phyloP scores from a whole-genome alignment of 2,329 filamentous ascomycete genomes.

The Geoglossum cookeanum region DNA sequence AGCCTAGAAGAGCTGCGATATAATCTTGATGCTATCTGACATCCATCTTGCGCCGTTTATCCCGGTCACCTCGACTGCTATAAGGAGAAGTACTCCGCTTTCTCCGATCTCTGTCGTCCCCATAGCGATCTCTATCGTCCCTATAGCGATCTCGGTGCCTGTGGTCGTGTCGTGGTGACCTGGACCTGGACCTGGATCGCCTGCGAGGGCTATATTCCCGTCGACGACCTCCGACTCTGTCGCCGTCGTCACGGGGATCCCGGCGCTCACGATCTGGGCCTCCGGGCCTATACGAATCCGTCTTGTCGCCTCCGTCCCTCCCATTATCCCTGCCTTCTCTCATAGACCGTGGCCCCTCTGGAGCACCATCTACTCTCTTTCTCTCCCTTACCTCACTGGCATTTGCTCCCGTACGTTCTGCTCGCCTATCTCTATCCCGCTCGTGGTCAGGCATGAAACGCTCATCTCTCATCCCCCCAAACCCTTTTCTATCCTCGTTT shows the following conservation, averaged over 20 bases:
- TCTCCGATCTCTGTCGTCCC: constrained; percentile 29
- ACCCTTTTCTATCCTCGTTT: constrained; percentile 19
- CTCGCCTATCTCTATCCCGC: constrained; percentile 12
- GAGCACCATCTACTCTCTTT: constrained; percentile 5
- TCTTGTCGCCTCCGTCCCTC: background rate
- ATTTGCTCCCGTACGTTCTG: constrained; percentile 12
- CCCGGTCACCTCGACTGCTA: constrained; percentile 27
- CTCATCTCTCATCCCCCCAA: constrained; percentile 36
- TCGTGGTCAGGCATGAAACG: constrained; percentile 42
- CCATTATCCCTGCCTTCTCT: background rate
- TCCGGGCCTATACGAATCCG: constrained; percentile 1
- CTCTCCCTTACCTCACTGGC: constrained; percentile 15
- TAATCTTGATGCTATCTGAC: constrained; percentile 13
- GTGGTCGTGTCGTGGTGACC: constrained; percentile 27
- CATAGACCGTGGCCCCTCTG: background rate
- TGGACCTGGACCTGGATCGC: constrained; percentile 19
- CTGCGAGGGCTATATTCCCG: constrained; percentile 4
- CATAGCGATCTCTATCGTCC: constrained; percentile 17
- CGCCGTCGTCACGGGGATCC: background rate
- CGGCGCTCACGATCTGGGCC: constrained; percentile 12
- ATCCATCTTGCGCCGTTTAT: constrained; percentile 42
- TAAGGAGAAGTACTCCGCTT: constrained; percentile 36
- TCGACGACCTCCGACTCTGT: background rate
- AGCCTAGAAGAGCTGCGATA: background rate
- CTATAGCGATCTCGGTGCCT: constrained; percentile 19